Percentiles rank a stretch among this genome's conserved stretches.
These are phyloP conservation scores for Beauveria caledonica DNA, from an alignment of 2,329 filamentous ascomycete species.

Conservation along the genomic window DNA sequence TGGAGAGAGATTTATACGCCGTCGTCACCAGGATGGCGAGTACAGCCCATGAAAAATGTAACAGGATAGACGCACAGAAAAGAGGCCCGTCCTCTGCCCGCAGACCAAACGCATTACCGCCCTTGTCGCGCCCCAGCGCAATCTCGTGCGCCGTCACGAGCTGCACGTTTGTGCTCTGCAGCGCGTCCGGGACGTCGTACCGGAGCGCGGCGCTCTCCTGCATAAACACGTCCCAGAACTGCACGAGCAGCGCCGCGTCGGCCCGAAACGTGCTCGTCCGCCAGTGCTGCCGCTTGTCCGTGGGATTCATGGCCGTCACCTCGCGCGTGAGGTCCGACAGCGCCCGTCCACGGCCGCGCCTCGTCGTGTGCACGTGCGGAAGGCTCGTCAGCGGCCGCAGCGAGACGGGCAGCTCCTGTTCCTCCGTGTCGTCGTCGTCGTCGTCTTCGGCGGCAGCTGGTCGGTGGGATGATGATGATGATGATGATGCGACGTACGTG, in stretches of 20 bases:
- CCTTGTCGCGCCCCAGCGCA: neutral
- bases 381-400: neutral
- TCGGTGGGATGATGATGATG: neutral
- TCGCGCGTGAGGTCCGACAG: neutral
- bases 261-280: neutral
- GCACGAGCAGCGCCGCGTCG: neutral
- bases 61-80: neutral
- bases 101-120: neutral
- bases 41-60: no score
- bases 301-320: neutral
- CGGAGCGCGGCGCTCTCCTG: neutral
- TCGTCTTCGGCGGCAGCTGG: neutral
- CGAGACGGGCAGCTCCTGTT: neutral
- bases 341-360: no score
- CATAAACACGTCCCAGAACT: neutral
- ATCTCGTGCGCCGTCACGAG: neutral
- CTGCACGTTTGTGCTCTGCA: neutral
- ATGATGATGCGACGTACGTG: no score
- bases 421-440: no score
- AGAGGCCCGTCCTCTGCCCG: neutral
- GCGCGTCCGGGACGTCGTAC: neutral
- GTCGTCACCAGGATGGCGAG: no score
- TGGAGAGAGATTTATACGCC: no score
- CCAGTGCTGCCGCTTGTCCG: neutral
- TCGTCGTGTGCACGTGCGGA: neutral